Conservation (phyloP, 2,329 filamentous ascomycete species). For the Pseudogymnoascus sp. region DNA sequence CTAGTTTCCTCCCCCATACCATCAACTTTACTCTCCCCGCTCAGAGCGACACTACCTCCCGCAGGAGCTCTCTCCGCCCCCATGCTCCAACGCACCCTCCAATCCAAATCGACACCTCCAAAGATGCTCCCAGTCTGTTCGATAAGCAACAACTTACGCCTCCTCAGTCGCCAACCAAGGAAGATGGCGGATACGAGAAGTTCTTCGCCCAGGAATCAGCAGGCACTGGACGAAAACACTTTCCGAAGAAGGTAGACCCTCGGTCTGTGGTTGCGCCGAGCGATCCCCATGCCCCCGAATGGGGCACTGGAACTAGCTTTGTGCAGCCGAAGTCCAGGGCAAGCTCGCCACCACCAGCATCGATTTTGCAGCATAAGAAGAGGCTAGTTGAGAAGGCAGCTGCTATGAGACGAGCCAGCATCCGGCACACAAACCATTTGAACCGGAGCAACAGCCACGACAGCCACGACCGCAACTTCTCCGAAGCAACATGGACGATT, state of each 20-base stretch:
- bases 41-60: slow-evolving; percentile 37
- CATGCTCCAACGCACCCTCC: slow-evolving; percentile 19
- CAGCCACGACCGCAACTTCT: slow-evolving; percentile 64
- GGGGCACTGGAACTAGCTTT: slow-evolving; percentile 47
- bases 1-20: slow-evolving; percentile 85
- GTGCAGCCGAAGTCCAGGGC: slow-evolving; percentile 69
- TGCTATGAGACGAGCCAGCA: slow-evolving; percentile 50
- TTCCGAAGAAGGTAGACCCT: slow-evolving; percentile 42
- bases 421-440: slow-evolving; percentile 48
- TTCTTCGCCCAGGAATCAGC: slow-evolving; percentile 52
- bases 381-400: slow-evolving; percentile 48
- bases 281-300: slow-evolving; percentile 69
- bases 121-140: slow-evolving; percentile 38
- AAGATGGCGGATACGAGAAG: slow-evolving; percentile 35
- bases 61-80: slow-evolving; percentile 26
- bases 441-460: slow-evolving; percentile 57
- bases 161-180: slow-evolving; percentile 29
- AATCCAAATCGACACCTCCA: slow-evolving; percentile 50
- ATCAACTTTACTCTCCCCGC: slow-evolving; percentile 73
- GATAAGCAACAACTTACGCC: slow-evolving; percentile 26
- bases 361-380: slow-evolving; percentile 63
- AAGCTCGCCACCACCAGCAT: slow-evolving; percentile 66
- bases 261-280: slow-evolving; percentile 56
- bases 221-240: slow-evolving; percentile 44
- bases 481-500: slow-evolving; percentile 74